phyloP scores from a whole-genome alignment of 805 yeast genomes.

The Scheffersomyces coipomensis region DNA sequence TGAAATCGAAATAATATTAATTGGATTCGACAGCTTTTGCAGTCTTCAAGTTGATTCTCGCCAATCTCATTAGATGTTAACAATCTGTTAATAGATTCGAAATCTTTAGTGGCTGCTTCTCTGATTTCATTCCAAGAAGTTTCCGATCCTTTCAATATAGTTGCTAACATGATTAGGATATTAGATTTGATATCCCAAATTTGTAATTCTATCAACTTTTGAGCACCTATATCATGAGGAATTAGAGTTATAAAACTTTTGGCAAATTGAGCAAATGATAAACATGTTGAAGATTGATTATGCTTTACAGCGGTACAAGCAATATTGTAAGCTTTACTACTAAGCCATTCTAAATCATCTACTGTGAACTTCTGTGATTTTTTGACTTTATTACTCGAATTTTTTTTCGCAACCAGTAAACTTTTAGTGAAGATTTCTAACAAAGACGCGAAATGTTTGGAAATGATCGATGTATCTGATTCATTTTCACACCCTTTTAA shows the following conservation, averaged over 20 bases:
- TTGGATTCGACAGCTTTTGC: constrained; percentile 1
- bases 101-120: neutral
- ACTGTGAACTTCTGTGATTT: neutral
- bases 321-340: constrained; percentile 1
- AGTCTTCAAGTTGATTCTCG: neutral
- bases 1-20: constrained; percentile 3
- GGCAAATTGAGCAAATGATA: neutral
- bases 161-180: constrained; percentile 1
- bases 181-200: constrained; percentile 3
- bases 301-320: neutral
- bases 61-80: neutral
- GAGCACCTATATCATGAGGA: neutral
- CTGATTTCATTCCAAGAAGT: neutral
- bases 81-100: neutral
- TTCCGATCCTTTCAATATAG: neutral
- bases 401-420: neutral
- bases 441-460: neutral
- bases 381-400: neutral
- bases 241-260: neutral
- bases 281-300: neutral
- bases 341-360: constrained; percentile 5
- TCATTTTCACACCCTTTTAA: neutral
- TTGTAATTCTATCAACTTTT: neutral
- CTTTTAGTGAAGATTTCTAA: neutral
- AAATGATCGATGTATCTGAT: neutral